phyloP scores from a whole-genome alignment of 306 rosid species.

The Biancaea sappan region DNA sequence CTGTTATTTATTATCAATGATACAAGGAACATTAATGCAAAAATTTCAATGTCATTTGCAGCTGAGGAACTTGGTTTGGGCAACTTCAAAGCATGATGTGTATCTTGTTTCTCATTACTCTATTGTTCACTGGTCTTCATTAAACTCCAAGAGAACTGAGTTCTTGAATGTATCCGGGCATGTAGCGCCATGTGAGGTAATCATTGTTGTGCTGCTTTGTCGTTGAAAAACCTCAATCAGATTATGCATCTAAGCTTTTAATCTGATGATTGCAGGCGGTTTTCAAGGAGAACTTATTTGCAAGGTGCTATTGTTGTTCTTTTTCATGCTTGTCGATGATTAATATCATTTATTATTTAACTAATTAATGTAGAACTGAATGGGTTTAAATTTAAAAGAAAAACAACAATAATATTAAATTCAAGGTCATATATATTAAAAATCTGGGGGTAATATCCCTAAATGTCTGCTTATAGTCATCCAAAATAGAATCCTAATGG shows the following conservation, averaged over 20 bases:
- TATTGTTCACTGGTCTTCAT: slow-evolving; percentile 76
- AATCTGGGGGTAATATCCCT: neutral
- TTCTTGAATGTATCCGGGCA: slow-evolving; percentile 72
- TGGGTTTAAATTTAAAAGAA: neutral
- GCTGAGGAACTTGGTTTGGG: slow-evolving; percentile 91
- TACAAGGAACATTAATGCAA: slow-evolving; percentile 14
- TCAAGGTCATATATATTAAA: neutral
- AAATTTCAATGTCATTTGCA: slow-evolving; percentile 38
- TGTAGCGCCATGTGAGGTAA: slow-evolving; percentile 81
- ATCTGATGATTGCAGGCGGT: slow-evolving; percentile 76
- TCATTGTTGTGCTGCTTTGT: neutral
- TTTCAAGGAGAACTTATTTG: slow-evolving; percentile 89
- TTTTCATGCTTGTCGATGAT: neutral
- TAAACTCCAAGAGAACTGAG: slow-evolving; percentile 54
- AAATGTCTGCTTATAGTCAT: neutral
- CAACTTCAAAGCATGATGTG: slow-evolving; percentile 83
- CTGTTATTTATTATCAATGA: neutral
- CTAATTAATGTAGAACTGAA: neutral
- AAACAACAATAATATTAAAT: neutral
- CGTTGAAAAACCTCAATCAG: neutral
- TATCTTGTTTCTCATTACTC: slow-evolving; percentile 73
- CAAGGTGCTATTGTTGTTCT: slow-evolving; percentile 54
- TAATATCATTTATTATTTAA: neutral
- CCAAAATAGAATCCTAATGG: neutral
- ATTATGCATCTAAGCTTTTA: slow-evolving; percentile 16